Conservation (phyloP, 23 red algal species). For the Gracilaria domingensis region DNA sequence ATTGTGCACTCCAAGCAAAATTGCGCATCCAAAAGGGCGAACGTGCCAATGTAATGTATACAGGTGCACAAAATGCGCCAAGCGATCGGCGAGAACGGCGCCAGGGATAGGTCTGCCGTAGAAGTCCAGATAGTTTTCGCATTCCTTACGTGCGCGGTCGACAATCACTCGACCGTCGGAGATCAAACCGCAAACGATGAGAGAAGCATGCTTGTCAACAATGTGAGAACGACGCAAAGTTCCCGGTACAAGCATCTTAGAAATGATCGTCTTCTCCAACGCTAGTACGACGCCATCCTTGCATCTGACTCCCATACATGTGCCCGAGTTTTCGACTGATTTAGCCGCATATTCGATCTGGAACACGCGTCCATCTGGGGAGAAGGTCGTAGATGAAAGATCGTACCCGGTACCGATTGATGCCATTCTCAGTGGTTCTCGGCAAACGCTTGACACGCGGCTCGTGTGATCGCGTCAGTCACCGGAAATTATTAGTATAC, state of each 20-base stretch:
- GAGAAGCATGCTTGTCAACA: conserved; percentile 87
- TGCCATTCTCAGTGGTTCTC: conserved; percentile 38
- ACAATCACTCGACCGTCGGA: conserved; percentile 93
- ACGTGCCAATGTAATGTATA: conserved; percentile 97
- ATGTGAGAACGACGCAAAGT: conserved; percentile 81
- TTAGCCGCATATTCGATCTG: conserved; percentile 97
- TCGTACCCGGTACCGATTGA: conserved; percentile 90
- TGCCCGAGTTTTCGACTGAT: conserved; percentile 96
- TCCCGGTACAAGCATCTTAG: conserved; percentile 84
- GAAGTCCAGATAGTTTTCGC: conserved; percentile 82
- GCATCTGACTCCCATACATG: conserved; percentile 87
- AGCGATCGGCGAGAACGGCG: conserved; percentile 87
- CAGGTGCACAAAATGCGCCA: conserved; percentile 94
- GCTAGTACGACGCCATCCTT: conserved; percentile 95
- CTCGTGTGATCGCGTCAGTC: not conserved
- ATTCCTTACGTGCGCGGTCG: conserved; percentile 84
- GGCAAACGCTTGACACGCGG: not conserved
- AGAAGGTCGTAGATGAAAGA: conserved; percentile 96
- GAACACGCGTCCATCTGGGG: conserved; percentile 97
- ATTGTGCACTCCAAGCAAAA: conserved; percentile 74
- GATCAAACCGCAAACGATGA: conserved; percentile 88
- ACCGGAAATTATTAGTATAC: not conserved
- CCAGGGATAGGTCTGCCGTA: conserved; percentile 89
- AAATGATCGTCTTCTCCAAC: conserved; percentile 89
- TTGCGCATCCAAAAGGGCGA: conserved; percentile 96